These are phyloP conservation scores for Lyophyllum shimeji DNA, from an alignment of 768 basidiomycete species.

Conservation along the genomic window DNA sequence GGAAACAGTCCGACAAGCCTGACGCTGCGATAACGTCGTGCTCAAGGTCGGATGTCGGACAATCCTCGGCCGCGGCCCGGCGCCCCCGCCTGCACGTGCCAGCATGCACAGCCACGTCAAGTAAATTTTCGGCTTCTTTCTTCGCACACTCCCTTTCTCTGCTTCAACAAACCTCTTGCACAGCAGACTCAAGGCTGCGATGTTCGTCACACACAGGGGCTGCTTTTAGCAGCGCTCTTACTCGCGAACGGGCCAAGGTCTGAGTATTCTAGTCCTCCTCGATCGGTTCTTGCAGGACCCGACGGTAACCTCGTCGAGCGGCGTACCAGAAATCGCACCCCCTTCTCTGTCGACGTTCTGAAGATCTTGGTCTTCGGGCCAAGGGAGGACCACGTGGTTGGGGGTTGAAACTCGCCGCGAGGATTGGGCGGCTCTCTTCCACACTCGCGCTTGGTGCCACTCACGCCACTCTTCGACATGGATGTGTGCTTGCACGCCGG, in stretches of 20 bases:
- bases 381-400: conserved; percentile 33
- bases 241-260: conserved; percentile 89
- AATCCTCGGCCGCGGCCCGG: too few relatives aligned
- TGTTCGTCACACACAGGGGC: conserved; percentile 60
- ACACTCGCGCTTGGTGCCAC: conserved; percentile 1
- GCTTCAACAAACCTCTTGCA: too few relatives aligned
- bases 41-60: too few relatives aligned
- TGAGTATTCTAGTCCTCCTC: conserved; percentile 68
- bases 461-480: conserved; percentile 18
- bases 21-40: too few relatives aligned
- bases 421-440: conserved; percentile 43
- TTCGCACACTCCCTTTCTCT: neutral
- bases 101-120: too few relatives aligned
- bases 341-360: conserved; percentile 26
- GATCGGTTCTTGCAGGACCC: conserved; percentile 64
- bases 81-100: too few relatives aligned
- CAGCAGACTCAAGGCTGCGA: conserved; percentile 60
- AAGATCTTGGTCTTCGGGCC: conserved; percentile 39
- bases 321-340: conserved; percentile 68
- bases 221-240: too few relatives aligned
- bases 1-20: too few relatives aligned
- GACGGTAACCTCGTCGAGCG: conserved; percentile 54
- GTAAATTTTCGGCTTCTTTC: neutral
- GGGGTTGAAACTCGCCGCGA: conserved; percentile 58
- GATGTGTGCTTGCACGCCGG: conserved; percentile 14